Evolutionary conservation across 2,329 filamentous ascomycete genomes (phyloP).

Genomic region (Cladosporium sp.): DNA sequence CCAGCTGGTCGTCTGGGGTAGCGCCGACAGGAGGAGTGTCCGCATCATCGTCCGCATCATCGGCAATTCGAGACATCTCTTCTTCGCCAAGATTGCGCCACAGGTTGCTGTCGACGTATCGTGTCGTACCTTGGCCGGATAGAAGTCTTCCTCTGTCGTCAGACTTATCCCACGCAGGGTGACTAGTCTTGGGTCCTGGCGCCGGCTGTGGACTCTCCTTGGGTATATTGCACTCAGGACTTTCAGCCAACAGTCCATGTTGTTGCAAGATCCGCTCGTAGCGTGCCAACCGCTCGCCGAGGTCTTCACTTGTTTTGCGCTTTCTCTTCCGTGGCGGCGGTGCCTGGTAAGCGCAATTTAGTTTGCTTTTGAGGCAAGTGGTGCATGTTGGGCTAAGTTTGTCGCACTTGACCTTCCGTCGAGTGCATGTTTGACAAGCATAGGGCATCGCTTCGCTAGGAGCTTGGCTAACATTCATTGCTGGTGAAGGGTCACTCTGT

Average conservation of each 20-base stretch:
- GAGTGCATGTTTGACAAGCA: conserved; percentile 30
- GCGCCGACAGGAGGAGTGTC: conserved; percentile 18
- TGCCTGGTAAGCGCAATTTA: conserved; percentile 40
- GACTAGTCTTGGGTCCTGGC: too few species aligned
- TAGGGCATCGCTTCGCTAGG: conserved; percentile 21
- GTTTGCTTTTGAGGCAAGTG: conserved; percentile 31
- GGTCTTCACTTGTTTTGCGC: conserved; percentile 30
- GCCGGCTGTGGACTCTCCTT: not conserved
- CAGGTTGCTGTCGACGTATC: conserved; percentile 39
- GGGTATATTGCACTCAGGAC: not conserved
- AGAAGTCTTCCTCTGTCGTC: conserved; percentile 23
- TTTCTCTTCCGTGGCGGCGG: conserved; percentile 39
- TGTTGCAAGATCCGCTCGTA: conserved; percentile 39
- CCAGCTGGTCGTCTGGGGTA: conserved; percentile 26
- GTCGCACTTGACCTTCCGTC: conserved; percentile 41
- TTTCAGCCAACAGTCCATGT: conserved; percentile 30
- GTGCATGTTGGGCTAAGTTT: conserved; percentile 31
- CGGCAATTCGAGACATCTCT: conserved; percentile 14
- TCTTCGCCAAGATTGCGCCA: conserved; percentile 28
- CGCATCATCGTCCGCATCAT: conserved; percentile 23
- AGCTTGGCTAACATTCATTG: not conserved
- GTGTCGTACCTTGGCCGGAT: conserved; percentile 33
- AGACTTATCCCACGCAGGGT: not conserved
- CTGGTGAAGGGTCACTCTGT: not conserved
- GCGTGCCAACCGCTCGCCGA: conserved; percentile 35